phyloP scores from a whole-genome alignment of 2,329 filamentous ascomycete species.

The Penicillium occitanis region DNA sequence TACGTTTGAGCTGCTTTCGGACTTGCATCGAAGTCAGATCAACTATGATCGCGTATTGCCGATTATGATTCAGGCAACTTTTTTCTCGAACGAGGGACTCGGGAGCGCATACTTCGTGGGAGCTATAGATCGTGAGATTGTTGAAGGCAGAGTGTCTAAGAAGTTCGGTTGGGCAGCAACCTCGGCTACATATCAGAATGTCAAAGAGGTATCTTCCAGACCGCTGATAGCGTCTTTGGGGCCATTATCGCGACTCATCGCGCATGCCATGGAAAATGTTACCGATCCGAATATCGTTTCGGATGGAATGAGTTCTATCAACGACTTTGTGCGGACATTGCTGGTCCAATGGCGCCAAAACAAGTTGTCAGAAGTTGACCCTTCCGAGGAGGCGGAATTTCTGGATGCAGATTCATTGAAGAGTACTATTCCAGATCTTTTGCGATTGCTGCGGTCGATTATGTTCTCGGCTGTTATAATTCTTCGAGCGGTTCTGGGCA shows the following conservation, averaged over 20 bases:
- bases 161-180: conserved; percentile 65
- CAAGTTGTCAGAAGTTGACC: conserved; percentile 71
- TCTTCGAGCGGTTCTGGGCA: conserved; percentile 70
- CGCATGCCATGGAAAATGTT: conserved; percentile 61
- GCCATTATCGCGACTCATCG: conserved; percentile 61
- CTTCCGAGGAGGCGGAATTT: conserved; percentile 62
- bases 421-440: conserved; percentile 68
- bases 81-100: conserved; percentile 70
- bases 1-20: conserved; percentile 69
- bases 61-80: conserved; percentile 65
- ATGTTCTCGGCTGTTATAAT: conserved; percentile 74
- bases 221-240: conserved; percentile 63
- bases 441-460: conserved; percentile 71
- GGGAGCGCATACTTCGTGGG: conserved; percentile 73
- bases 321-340: conserved; percentile 65
- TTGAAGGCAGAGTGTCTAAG: conserved; percentile 49
- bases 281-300: conserved; percentile 46
- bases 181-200: conserved; percentile 58
- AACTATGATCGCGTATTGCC: conserved; percentile 71
- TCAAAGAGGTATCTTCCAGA: conserved; percentile 57
- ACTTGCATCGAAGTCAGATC: conserved; percentile 57
- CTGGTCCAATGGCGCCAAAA: conserved; percentile 72
- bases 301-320: conserved; percentile 58
- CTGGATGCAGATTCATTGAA: conserved; percentile 66
- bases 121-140: conserved; percentile 66